Evolutionary conservation across 2,329 filamentous ascomycete genomes (phyloP).

Genomic region (Fonsecaea multimorphosa): DNA sequence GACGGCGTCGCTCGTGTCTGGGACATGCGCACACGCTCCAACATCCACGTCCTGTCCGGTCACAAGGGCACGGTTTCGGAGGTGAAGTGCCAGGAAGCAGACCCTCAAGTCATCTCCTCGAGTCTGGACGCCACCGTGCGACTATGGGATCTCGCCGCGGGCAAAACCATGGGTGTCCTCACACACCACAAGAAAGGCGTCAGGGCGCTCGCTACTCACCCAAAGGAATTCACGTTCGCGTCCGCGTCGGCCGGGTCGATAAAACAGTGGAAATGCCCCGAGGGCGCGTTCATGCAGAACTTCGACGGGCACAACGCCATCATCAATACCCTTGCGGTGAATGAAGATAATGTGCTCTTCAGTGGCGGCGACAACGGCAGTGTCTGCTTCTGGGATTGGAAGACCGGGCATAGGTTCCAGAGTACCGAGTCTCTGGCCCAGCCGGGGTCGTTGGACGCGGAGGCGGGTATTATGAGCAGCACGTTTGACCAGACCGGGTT

Average conservation of each 20-base stretch:
- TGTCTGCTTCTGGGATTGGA: slow-evolving; percentile 99
- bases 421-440: slow-evolving; percentile 88
- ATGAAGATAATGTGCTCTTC: slow-evolving; percentile 94
- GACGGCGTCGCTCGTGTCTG: slow-evolving; percentile 95
- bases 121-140: slow-evolving; percentile 91
- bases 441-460: slow-evolving; percentile 90
- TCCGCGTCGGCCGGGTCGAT: slow-evolving; percentile 90
- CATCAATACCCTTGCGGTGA: slow-evolving; percentile 91
- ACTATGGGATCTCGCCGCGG: slow-evolving; percentile 93
- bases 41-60: slow-evolving; percentile 89
- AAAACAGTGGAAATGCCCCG: slow-evolving; percentile 99
- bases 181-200: slow-evolving; percentile 99
- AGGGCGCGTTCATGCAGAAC: slow-evolving; percentile 98
- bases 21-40: slow-evolving; percentile 97
- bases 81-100: slow-evolving; percentile 90
- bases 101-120: slow-evolving; percentile 92
- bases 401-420: slow-evolving; percentile 91
- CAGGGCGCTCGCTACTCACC: slow-evolving; percentile 80
- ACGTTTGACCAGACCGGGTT: slow-evolving; percentile 90
- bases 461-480: slow-evolving; percentile 91
- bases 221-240: slow-evolving; percentile 94
- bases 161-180: slow-evolving; percentile 92
- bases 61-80: slow-evolving; percentile 91
- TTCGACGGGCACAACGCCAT: slow-evolving; percentile 96
- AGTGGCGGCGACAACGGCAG: slow-evolving; percentile 95